A percentile compares a stretch with the other conserved stretches of the same genome.
Conservation (phyloP, 371 early-diverging fungal species). For the Mucor piriformis region DNA sequence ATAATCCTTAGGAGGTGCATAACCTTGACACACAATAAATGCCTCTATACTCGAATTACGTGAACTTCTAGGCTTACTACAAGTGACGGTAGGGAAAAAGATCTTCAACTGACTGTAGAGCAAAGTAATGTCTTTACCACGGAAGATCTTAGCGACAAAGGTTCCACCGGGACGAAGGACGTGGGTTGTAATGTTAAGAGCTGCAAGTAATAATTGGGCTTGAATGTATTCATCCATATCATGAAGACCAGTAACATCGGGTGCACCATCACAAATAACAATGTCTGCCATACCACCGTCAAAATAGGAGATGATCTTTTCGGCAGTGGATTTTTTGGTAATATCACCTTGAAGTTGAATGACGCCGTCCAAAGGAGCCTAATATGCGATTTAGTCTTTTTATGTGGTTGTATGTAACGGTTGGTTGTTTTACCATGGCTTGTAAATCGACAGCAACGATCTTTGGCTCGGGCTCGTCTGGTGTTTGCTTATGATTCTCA, state of each 20-base stretch:
- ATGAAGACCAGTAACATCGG: slow-evolving; percentile 98
- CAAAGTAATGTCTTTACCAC: slow-evolving; percentile 90
- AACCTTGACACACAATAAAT: slow-evolving; percentile 92
- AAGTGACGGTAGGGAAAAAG: slow-evolving; percentile 88
- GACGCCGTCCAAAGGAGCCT: slow-evolving; percentile 87
- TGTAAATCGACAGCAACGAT: slow-evolving; percentile 99
- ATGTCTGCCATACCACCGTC: slow-evolving; percentile 91
- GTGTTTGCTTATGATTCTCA: slow-evolving; percentile 60
- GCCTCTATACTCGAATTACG: slow-evolving; percentile 93
- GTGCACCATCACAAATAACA: slow-evolving; percentile 98
- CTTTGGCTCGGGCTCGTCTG: slow-evolving; percentile 61
- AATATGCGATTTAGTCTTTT: too few relatives aligned
- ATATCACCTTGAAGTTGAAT: slow-evolving; percentile 98
- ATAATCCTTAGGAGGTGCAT: slow-evolving; percentile 81
- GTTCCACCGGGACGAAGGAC: slow-evolving; percentile 88
- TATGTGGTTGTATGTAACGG: too few relatives aligned
- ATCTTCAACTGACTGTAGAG: slow-evolving; percentile 90
- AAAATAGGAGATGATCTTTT: slow-evolving; percentile 87
- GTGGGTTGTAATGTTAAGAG: slow-evolving; percentile 93
- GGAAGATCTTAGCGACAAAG: slow-evolving; percentile 97
- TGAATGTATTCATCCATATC: slow-evolving; percentile 99
- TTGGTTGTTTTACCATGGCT: slow-evolving; percentile 87
- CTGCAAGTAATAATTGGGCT: slow-evolving; percentile 92
- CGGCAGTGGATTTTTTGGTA: slow-evolving; percentile 92
- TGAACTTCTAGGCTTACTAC: slow-evolving; percentile 95